Base-by-base conservation (phyloP, 1,139 yeast species). In the Pneumocystis murina region DNA sequence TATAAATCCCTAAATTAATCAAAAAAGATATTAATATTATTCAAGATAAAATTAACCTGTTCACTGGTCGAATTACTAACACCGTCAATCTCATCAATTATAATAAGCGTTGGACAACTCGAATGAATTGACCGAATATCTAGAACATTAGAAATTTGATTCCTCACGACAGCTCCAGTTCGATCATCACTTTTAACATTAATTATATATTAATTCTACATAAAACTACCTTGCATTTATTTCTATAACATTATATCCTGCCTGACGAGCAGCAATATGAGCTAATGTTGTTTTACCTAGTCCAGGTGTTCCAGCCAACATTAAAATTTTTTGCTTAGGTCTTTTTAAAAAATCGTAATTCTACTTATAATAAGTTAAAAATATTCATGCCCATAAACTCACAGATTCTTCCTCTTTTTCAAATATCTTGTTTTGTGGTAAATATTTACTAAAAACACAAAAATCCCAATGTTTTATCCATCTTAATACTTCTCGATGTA, bases 231-330 rank as follows among this genome's bases (percentile, higher is more conserved):
- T 85, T 0, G 98, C 97, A 74, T 92, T 92, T 68, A 91, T 80
- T 71, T 92, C 98, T 69, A 87, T 80, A 0, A 87, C 82, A 61
- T 84, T 82, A 72, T 86, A 92, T 0, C 96, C 95, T 61, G 87
- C 81, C 68, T 88, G 96, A 62, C 79, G 80, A 3, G 96, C 95
- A 54, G 90, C 80, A 1, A 89, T 81, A 72, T 91, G 96, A 0
- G 94, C 90, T 2, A 90, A 85, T 0, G 95, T 83, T 0, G 98
- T 92, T 72, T 92, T 92, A 6, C 98, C 98, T n/a, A 87, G 80
- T 0, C 98, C 98, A 0, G 96, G 91, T 0, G 97, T 95, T 0
- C 98, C 98, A 72, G 86, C 89, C 2, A 92, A 80, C 61, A 92
- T 75, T 55, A 92, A 72, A 0, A 92, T 79, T 68, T 83, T 86